A percentile compares a stretch with the other conserved stretches of the same genome.
These are phyloP conservation scores for Parasitella parasitica DNA, from an alignment of 371 early-diverging fungal species.

Conservation along the genomic window DNA sequence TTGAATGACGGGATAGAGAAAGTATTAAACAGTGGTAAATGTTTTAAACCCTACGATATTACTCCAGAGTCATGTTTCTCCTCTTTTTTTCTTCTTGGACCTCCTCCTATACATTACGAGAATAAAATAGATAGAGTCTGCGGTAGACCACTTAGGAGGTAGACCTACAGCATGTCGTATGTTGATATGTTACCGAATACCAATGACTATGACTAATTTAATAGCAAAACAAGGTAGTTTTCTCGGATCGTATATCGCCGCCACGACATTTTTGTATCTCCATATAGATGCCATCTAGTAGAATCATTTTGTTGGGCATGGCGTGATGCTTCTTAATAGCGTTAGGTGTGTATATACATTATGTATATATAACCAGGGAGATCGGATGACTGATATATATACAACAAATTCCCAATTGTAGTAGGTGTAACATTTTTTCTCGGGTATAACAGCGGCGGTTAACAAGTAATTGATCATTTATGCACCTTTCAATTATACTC, in stretches of 20 bases:
- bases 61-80: background rate
- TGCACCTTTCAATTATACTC: background rate
- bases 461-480: background rate
- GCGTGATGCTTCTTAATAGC: background rate
- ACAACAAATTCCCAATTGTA: background rate
- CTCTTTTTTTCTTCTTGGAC: background rate
- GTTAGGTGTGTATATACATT: background rate
- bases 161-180: no score
- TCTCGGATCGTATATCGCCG: background rate
- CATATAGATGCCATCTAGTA: background rate
- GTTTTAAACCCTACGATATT: background rate
- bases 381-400: background rate
- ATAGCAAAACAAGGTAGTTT: background rate
- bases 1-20: background rate
- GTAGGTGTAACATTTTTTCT: background rate
- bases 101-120: background rate
- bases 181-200: background rate
- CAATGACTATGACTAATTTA: background rate
- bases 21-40: background rate
- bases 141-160: background rate
- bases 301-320: background rate
- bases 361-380: background rate
- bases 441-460: slow-evolving; percentile 8
- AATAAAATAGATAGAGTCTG: background rate
- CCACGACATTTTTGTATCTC: background rate